These are phyloP conservation scores for Chlamydomonas sp. DNA, from an alignment of 139 green algal genomes.

Conservation along the genomic window DNA sequence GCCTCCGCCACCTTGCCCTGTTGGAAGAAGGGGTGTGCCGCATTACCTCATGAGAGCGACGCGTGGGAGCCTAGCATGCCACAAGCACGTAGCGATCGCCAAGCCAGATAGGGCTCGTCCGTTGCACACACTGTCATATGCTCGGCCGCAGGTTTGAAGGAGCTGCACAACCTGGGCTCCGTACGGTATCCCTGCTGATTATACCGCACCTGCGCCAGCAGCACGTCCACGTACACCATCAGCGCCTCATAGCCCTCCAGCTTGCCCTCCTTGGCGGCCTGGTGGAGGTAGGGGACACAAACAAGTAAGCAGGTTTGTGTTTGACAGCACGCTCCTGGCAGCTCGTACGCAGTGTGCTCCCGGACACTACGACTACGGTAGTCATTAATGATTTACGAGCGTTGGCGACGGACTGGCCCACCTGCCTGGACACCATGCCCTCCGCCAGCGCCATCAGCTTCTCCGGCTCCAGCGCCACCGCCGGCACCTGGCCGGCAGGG, in stretches of 20 bases:
- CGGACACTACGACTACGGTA: too few species aligned
- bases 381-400: background rate
- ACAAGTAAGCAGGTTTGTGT: background rate
- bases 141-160: too few species aligned
- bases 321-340: too few species aligned
- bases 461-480: slow-evolving; percentile 35
- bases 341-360: too few species aligned
- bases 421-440: slow-evolving; percentile 64
- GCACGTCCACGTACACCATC: slow-evolving; percentile 58
- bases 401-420: slow-evolving; percentile 6
- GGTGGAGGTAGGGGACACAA: background rate
- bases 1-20: slow-evolving; percentile 60
- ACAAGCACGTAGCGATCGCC: too few species aligned
- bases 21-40: too few species aligned
- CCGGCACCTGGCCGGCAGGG: slow-evolving; percentile 11
- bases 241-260: slow-evolving; percentile 66
- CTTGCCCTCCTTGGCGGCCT: slow-evolving; percentile 36
- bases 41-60: too few species aligned
- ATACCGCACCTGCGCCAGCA: slow-evolving; percentile 54
- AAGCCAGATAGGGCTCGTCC: too few species aligned
- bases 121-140: too few species aligned
- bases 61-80: too few species aligned
- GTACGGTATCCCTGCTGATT: background rate
- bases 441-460: slow-evolving; percentile 78
- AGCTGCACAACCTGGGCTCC: too few species aligned